Evolutionary conservation across 306 rosid species (phyloP), one percentile per base, ranked within the genome.

Genomic region (Acmispon strigosus): DNA sequence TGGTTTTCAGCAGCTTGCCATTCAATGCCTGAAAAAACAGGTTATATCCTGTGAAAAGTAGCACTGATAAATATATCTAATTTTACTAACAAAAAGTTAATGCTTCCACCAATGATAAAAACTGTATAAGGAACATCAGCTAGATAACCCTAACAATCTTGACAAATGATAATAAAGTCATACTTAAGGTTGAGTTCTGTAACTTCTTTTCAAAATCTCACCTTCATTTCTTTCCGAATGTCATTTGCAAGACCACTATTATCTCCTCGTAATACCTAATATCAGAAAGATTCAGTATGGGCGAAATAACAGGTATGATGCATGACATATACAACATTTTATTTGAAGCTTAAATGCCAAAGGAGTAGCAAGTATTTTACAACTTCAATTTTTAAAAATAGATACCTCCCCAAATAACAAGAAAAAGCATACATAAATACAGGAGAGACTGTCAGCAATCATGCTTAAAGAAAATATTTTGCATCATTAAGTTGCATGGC

Each of bases 171-270:
- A 27, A 67, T 37, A 11, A 62, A 61, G 72, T 64, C 41, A 50
- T 47, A 52, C 52, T 57, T 48, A 6, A 12, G 36, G 27, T 65
- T 27, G 47, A 37, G 76, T 45, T 44, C 20, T 24, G 65, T 47
- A 16, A 58, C 36, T 64, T 64, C 20, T 41, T 29, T 24, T 47
- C 50, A 43, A 72, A 69, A 43, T 62, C 69, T 57, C 74, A 91
- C 99, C 99, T 94, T 94, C 96, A 94, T 94, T 84, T 94, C 99
- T 85, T 91, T 94, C 66, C 97, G 89, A 69, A 94, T 94, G 88
- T 94, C 99, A 87, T 91, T 91, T 76, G 99, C 99, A 63, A 94
- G 91, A 77, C 89, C 82, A 79, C 97, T 94, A 79, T 94, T 91
- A 83, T 94, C 97, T 68, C 99, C 98, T 75, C 88, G 92, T 61